These are phyloP conservation scores for Fusarium mundagurra DNA, from an alignment of 2,329 filamentous ascomycete genomes.

Conservation along the genomic window DNA sequence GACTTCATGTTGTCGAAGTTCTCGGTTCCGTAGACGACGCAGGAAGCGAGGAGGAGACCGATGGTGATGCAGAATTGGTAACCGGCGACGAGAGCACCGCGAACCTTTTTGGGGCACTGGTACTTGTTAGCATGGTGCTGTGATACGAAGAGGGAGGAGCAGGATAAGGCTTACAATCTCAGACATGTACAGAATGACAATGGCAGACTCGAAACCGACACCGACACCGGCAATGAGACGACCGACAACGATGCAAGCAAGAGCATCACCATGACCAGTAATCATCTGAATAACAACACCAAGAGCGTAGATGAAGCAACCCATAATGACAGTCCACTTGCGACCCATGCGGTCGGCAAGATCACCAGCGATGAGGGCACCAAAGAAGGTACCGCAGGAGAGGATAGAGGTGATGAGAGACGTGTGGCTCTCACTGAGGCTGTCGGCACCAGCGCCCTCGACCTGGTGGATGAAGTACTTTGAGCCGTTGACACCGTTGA, in stretches of 20 bases:
- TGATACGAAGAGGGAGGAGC: neutral
- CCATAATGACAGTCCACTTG: slow-evolving; percentile 75
- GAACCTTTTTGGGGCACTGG: slow-evolving; percentile 34
- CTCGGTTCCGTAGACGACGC: slow-evolving; percentile 34
- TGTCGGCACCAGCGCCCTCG: slow-evolving; percentile 51
- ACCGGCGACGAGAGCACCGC: slow-evolving; percentile 35
- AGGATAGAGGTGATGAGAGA: slow-evolving; percentile 79
- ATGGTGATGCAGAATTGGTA: slow-evolving; percentile 40
- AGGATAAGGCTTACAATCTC: slow-evolving; percentile 29
- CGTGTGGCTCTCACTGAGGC: slow-evolving; percentile 54
- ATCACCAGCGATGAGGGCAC: slow-evolving; percentile 80
- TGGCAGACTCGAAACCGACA: slow-evolving; percentile 38
- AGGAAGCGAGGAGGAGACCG: slow-evolving; percentile 32
- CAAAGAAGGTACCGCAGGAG: slow-evolving; percentile 81
- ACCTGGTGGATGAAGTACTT: slow-evolving; percentile 62
- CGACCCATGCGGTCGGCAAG: slow-evolving; percentile 79
- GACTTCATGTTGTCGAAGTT: slow-evolving; percentile 12
- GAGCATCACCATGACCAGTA: slow-evolving; percentile 32
- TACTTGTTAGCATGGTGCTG: neutral
- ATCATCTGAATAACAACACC: slow-evolving; percentile 62
- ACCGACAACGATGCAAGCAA: slow-evolving; percentile 34
- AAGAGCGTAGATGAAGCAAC: slow-evolving; percentile 75
- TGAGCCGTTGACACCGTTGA: slow-evolving; percentile 70
- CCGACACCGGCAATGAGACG: slow-evolving; percentile 37
- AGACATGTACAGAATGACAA: slow-evolving; percentile 40